Percentiles rank a stretch among this genome's conserved stretches.
Evolutionary conservation across 768 basidiomycete species (phyloP).

Genomic region (Collybia nuda): DNA sequence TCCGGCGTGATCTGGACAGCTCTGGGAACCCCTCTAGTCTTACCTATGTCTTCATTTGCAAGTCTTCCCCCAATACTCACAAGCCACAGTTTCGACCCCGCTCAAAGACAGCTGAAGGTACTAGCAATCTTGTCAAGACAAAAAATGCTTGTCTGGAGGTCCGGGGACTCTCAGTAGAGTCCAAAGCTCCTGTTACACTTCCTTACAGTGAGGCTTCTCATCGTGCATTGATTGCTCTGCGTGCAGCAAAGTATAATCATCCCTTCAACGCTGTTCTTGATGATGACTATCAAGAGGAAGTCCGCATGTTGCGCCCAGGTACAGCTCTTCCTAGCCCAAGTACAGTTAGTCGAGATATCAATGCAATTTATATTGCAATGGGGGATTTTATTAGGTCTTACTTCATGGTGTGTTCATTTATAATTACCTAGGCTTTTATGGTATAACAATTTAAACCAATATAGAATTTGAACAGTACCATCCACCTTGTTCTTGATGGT

Average conservation of each 20-base stretch:
- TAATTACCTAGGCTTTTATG: neutral
- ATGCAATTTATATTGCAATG: too few relatives aligned
- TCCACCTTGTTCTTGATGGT: constrained; percentile 25
- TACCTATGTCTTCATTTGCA: too few relatives aligned
- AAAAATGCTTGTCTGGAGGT: constrained; percentile 1
- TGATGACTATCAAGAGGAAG: constrained; percentile 25
- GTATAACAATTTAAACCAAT: too few relatives aligned
- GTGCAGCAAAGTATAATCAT: constrained; percentile 16
- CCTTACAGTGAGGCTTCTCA: too few relatives aligned
- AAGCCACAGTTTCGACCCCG: neutral
- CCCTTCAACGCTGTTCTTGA: constrained; percentile 28
- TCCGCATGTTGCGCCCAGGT: too few relatives aligned
- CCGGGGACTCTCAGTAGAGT: neutral
- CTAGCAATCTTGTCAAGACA: constrained; percentile 17
- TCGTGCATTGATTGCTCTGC: constrained; percentile 23
- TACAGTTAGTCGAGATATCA: too few relatives aligned
- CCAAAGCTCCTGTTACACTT: constrained; percentile 9
- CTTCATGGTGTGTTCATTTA: constrained; percentile 20
- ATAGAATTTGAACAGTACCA: neutral
- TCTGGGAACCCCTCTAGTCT: constrained; percentile 1
- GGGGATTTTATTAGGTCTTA: constrained; percentile 27
- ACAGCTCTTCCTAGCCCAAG: too few relatives aligned
- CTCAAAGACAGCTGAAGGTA: constrained; percentile 19
- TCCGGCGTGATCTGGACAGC: constrained; percentile 9
- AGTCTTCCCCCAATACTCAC: constrained; percentile 13